Conservation (phyloP, 225 moss, liverwort and hornwort species). For the Lunularia cruciata region DNA sequence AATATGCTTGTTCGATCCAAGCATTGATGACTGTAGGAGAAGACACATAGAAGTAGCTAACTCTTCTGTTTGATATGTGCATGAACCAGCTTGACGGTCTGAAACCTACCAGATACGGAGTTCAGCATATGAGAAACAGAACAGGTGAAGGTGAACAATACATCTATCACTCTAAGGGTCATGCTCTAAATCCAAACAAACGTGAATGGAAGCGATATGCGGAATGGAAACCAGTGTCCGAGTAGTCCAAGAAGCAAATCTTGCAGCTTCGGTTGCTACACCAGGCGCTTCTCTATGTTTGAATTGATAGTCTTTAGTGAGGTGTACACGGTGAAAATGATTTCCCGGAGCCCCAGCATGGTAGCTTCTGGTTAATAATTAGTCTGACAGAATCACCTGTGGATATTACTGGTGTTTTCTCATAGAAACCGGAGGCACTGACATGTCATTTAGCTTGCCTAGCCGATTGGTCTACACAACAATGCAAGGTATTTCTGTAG, state of each 20-base stretch:
- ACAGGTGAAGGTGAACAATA: slow-evolving; percentile 84
- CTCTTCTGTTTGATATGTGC: neutral
- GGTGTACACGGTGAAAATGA: neutral
- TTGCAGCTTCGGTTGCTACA: neutral
- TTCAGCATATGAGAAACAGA: slow-evolving; percentile 77
- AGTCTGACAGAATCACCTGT: neutral
- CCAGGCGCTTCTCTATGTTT: neutral
- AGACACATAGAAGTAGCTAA: too few relatives aligned
- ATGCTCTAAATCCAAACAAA: slow-evolving; percentile 73
- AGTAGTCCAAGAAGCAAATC: neutral
- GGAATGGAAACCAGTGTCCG: slow-evolving; percentile 71
- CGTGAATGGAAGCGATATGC: slow-evolving; percentile 90
- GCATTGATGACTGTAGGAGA: too few relatives aligned
- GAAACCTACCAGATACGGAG: slow-evolving; percentile 81
- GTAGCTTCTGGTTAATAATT: neutral
- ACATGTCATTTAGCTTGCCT: neutral
- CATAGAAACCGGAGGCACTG: neutral
- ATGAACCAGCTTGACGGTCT: slow-evolving; percentile 63
- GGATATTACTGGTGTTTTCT: neutral
- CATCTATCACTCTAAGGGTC: slow-evolving; percentile 88
- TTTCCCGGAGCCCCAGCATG: neutral
- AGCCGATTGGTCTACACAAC: neutral
- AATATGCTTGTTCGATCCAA: too few relatives aligned
- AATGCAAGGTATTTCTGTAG: neutral
- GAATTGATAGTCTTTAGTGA: neutral